Evolutionary conservation across 139 green algal species (phyloP).

Genomic region (Ettlia oleoabundans): DNA sequence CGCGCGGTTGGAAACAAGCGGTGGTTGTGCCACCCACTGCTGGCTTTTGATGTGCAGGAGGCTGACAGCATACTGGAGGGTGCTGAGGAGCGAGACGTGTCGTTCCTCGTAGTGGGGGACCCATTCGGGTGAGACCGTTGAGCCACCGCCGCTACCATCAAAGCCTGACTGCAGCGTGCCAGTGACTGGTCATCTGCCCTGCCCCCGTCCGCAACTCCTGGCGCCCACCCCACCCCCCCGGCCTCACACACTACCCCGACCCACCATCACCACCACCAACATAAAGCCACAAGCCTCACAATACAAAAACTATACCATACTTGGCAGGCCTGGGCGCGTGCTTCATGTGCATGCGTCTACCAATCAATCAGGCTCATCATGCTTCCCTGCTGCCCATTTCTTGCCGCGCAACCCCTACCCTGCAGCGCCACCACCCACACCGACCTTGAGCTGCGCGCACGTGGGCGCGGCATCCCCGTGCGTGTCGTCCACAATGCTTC

Average conservation of each 20-base stretch:
- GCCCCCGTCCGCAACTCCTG: no score
- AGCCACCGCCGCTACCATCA: neutral
- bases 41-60: constrained; percentile 47
- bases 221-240: no score
- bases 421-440: constrained; percentile 94
- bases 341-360: neutral
- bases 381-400: neutral
- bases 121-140: constrained; percentile 84
- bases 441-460: constrained; percentile 91
- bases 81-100: constrained; percentile 82
- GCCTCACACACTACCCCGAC: no score
- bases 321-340: neutral
- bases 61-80: constrained; percentile 87
- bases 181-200: neutral
- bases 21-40: neutral
- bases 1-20: no score
- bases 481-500: constrained; percentile 96
- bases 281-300: no score
- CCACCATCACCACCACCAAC: no score
- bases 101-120: constrained; percentile 98
- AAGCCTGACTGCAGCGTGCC: neutral
- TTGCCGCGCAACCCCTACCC: neutral
- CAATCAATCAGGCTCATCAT: neutral
- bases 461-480: constrained; percentile 77
- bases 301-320: no score